phyloP scores from a whole-genome alignment of 192 early-diverging fungal genomes.

The Coemansia sp. region DNA sequence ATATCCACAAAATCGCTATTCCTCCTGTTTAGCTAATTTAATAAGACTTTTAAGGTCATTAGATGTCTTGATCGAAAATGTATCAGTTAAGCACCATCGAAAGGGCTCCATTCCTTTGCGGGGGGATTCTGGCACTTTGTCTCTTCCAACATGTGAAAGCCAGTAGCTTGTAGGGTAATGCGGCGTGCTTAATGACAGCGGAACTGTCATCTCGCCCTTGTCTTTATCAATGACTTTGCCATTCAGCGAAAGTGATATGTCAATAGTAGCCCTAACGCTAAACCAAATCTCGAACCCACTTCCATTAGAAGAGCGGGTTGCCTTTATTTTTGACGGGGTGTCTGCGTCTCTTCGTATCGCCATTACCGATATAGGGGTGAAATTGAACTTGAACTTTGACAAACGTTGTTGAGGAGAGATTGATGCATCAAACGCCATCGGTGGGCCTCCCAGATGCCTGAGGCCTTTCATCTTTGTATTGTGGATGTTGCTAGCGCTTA shows the following conservation, averaged over 20 bases:
- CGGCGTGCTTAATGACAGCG: conserved; percentile 21
- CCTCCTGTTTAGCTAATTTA: too few relatives aligned
- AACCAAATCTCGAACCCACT: conserved; percentile 1
- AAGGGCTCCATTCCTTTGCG: background rate
- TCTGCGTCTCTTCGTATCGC: too few relatives aligned
- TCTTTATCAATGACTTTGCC: conserved; percentile 24
- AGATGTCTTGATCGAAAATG: conserved; percentile 6
- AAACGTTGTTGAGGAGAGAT: background rate
- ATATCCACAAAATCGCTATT: too few relatives aligned
- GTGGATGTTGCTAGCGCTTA: background rate
- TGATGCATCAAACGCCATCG: conserved; percentile 3
- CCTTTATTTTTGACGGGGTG: too few relatives aligned
- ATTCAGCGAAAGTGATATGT: conserved; percentile 8
- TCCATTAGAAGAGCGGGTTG: too few relatives aligned
- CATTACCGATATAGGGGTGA: too few relatives aligned
- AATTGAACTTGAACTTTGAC: background rate
- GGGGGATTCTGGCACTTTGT: background rate
- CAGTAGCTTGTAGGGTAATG: background rate
- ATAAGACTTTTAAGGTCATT: too few relatives aligned
- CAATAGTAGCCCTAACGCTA: conserved; percentile 7
- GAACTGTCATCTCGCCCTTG: conserved; percentile 15
- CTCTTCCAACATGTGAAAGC: background rate
- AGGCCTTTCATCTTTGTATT: background rate
- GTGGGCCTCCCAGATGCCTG: background rate
- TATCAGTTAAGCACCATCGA: conserved; percentile 17